These are phyloP conservation scores for Epicoccum sorghinum DNA, from an alignment of 2,329 filamentous ascomycete genomes.

Conservation along the genomic window DNA sequence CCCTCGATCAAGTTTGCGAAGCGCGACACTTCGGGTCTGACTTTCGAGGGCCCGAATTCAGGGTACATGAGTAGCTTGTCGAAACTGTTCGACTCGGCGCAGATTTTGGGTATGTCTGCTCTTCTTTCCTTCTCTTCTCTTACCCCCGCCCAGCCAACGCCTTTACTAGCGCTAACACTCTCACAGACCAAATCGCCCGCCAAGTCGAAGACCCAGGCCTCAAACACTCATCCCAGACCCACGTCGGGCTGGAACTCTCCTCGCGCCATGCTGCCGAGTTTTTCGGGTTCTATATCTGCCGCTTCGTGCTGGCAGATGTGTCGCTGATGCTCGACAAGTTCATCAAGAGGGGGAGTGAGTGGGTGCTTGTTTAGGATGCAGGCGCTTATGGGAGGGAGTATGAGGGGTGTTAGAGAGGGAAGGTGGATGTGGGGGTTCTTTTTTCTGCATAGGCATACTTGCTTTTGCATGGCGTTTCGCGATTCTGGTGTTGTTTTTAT, in stretches of 20 bases:
- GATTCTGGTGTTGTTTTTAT: too few relatives aligned
- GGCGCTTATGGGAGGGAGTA: too few relatives aligned
- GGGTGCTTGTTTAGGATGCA: constrained; percentile 67
- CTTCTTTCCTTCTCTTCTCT: not conserved
- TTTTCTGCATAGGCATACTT: too few relatives aligned
- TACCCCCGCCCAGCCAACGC: not conserved
- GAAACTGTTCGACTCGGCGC: constrained; percentile 88
- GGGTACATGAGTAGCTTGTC: constrained; percentile 92
- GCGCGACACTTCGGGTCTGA: constrained; percentile 70
- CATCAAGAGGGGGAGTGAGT: constrained; percentile 94
- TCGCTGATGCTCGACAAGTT: constrained; percentile 91
- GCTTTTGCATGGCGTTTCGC: too few relatives aligned
- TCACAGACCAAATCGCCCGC: constrained; percentile 86
- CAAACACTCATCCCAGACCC: constrained; percentile 88
- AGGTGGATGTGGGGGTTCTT: too few relatives aligned
- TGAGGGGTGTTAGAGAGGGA: too few relatives aligned
- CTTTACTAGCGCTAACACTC: constrained; percentile 10
- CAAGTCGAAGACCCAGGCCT: constrained; percentile 95
- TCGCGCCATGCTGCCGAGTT: constrained; percentile 95
- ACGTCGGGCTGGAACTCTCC: constrained; percentile 92
- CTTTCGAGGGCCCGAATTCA: constrained; percentile 82
- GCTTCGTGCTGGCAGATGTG: constrained; percentile 89
- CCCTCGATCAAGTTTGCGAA: constrained; percentile 76
- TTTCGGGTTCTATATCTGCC: constrained; percentile 94
- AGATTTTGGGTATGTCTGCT: constrained; percentile 79